phyloP scores from a whole-genome alignment of 176 grass and related monocot species.

The Zea luxurians region DNA sequence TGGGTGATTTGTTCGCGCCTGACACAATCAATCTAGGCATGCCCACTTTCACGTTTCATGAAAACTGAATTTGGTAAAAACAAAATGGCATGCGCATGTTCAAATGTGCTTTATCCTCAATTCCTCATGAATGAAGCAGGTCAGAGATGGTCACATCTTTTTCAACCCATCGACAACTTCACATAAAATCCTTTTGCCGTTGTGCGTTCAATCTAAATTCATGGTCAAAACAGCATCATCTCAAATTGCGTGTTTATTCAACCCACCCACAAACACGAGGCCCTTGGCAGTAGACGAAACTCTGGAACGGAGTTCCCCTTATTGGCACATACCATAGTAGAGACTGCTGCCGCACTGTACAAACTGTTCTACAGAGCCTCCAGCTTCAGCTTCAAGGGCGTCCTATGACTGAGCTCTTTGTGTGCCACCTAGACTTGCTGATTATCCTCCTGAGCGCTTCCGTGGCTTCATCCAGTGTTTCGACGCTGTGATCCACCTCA shows the following conservation, averaged over 20 bases:
- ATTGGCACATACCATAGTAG: not conserved
- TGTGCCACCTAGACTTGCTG: slow-evolving; percentile 47
- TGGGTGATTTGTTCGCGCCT: too few species aligned
- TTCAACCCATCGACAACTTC: not conserved
- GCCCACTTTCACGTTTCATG: too few species aligned
- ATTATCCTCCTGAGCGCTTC: slow-evolving; percentile 63
- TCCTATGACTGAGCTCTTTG: slow-evolving; percentile 7
- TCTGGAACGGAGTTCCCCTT: not conserved
- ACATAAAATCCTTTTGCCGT: not conserved
- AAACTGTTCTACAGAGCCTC: not conserved
- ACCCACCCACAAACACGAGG: not conserved
- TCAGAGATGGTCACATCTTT: not conserved
- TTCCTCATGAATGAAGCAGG: not conserved
- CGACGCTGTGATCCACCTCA: slow-evolving; percentile 52
- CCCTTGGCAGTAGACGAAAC: not conserved
- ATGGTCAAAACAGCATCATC: not conserved
- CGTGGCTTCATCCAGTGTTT: slow-evolving; percentile 73
- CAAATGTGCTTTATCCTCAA: too few species aligned
- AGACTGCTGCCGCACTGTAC: not conserved
- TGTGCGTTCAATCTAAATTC: not conserved
- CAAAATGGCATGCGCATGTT: too few species aligned
- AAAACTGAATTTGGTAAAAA: too few species aligned
- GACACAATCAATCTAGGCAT: too few species aligned
- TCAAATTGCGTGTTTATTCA: not conserved
- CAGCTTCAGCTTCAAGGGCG: slow-evolving; percentile 12